These are phyloP conservation scores for Zopfia rhizophila DNA, from an alignment of 2,329 filamentous ascomycete species.

Conservation along the genomic window DNA sequence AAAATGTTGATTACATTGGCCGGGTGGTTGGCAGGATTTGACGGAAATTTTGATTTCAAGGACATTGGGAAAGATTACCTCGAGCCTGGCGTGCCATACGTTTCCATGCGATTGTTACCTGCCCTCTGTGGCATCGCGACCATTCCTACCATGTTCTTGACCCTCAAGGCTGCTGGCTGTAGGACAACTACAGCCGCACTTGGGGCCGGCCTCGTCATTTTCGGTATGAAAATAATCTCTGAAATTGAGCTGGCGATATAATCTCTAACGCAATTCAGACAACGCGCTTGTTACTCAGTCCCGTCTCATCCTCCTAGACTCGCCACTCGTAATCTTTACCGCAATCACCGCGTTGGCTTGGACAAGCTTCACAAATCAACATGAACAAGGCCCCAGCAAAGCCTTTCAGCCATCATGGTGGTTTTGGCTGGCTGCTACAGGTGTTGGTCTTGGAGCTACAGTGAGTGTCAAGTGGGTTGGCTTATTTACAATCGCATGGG, in stretches of 20 bases:
- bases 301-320: slow-evolving; percentile 94
- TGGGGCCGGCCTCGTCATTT: slow-evolving; percentile 87
- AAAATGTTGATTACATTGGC: slow-evolving; percentile 97
- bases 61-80: slow-evolving; percentile 99
- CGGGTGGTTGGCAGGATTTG: slow-evolving; percentile 93
- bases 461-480: slow-evolving; percentile 99
- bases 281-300: slow-evolving; percentile 96
- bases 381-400: slow-evolving; percentile 88
- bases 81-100: slow-evolving; percentile 93
- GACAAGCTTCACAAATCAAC: slow-evolving; percentile 94
- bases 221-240: slow-evolving; percentile 68
- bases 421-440: slow-evolving; percentile 94
- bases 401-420: slow-evolving; percentile 94
- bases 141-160: slow-evolving; percentile 93
- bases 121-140: slow-evolving; percentile 89
- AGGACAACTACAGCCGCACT: slow-evolving; percentile 85
- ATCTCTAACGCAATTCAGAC: slow-evolving; percentile 65
- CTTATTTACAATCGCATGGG: slow-evolving; percentile 98
- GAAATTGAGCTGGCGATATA: background rate
- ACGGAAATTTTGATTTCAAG: slow-evolving; percentile 98
- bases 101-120: slow-evolving; percentile 94
- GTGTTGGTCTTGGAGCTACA: slow-evolving; percentile 87
- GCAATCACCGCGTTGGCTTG: slow-evolving; percentile 91
- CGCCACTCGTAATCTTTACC: slow-evolving; percentile 91
- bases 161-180: slow-evolving; percentile 89